Percentiles rank a stretch among this genome's conserved stretches.
Evolutionary conservation across 2,329 filamentous ascomycete species (phyloP).

Genomic region (Setomelanomma holmii): DNA sequence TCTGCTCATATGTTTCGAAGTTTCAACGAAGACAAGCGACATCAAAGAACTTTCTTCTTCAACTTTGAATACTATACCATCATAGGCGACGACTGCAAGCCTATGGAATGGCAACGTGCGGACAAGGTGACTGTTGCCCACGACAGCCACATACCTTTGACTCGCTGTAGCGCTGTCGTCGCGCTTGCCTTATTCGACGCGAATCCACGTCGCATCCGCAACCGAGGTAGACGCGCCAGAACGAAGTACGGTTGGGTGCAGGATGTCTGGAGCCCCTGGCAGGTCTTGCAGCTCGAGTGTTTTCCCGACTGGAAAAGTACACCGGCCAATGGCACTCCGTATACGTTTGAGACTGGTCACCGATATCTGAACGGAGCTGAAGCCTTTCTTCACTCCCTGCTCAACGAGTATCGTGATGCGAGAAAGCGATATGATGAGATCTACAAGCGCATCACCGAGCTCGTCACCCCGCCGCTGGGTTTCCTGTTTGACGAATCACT

Average conservation of each 20-base stretch:
- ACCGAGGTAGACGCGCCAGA: conserved; percentile 57
- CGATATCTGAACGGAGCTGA: conserved; percentile 67
- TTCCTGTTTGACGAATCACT: conserved; percentile 66
- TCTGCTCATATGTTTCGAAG: conserved; percentile 60
- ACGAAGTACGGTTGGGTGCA: conserved; percentile 61
- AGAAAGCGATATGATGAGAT: conserved; percentile 65
- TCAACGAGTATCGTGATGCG: conserved; percentile 67
- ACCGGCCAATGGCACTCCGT: conserved; percentile 52
- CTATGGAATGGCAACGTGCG: conserved; percentile 66
- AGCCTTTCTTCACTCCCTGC: conserved; percentile 66
- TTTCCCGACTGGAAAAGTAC: conserved; percentile 59
- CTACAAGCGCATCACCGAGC: conserved; percentile 63
- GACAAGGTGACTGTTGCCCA: conserved; percentile 54
- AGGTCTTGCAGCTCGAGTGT: conserved; percentile 52
- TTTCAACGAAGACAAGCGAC: conserved; percentile 54
- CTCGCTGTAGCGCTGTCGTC: conserved; percentile 66
- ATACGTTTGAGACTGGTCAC: conserved; percentile 63
- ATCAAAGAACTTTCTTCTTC: conserved; percentile 67
- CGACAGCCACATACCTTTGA: conserved; percentile 64
- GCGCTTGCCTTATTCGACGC: conserved; percentile 64
- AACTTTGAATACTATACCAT: conserved; percentile 71
- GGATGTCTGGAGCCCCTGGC: conserved; percentile 67
- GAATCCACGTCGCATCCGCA: conserved; percentile 58
- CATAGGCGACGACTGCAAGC: conserved; percentile 62
- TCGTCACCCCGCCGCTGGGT: conserved; percentile 65